Evolutionary conservation across 2,329 filamentous ascomycete species (phyloP), one percentile per base, ranked within the genome.

Genomic region (Monilinia fructigena): DNA sequence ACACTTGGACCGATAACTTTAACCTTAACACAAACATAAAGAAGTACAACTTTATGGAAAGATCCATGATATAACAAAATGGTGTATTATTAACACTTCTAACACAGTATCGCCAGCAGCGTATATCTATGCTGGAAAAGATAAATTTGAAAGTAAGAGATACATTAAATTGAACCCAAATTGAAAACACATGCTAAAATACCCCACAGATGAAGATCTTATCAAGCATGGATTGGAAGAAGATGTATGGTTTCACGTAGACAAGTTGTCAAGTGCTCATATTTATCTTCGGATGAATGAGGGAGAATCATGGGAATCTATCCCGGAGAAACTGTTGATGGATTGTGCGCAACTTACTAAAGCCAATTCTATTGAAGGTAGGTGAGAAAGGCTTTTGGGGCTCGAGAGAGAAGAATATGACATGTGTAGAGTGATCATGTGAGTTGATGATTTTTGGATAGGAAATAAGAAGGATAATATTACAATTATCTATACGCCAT

Each of bases 401-500:
- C 18, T 47, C 20, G 16, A 35, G 18, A 4, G 45, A 47, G 18
- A 47, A 16, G 45, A 20, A 6, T 1, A 20, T n/a, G 18, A 38
- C 20, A n/a, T 14, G 8, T 23, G 4, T 40, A 12, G 3, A 60
- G 63, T 72, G 23, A 73, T 54, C 31, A 31, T 56, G 58, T 38
- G 58, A 26, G 20, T 60, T 60, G 58, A 60, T 60, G 28, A 10
- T 20, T 38, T 8, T 50, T 3, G 58, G 20, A 7, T 67, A 93
- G 91, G 95, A 70, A 99, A 99, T 82, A 99, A 99, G 80, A 98
- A 97, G 79, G 94, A 98, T 78, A 98, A 98, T 79, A 83, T 99
- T 74, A 96, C 93, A 20, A 79, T 99, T 75, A 96, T 99, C 75
- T 99, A 99, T 81, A 99, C 95, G 5, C 95, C 95, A 8, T 98